Percentiles rank a stretch among this genome's conserved stretches.
Evolutionary conservation across 257 asterid species (phyloP).

Genomic region (Solanum phureja): DNA sequence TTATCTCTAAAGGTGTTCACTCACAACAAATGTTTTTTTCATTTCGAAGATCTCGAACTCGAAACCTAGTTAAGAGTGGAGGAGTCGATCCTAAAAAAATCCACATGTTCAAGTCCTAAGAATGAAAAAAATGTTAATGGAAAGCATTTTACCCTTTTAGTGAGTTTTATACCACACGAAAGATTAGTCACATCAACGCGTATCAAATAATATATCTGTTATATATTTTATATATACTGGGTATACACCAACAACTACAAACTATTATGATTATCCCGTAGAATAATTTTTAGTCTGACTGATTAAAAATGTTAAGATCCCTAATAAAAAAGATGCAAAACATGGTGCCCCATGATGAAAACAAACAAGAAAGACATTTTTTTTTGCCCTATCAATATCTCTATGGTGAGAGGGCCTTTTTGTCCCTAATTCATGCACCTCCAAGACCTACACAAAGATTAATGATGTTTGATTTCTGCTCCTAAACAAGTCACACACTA

Average conservation of each 20-base stretch:
- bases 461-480: conserved; percentile 1
- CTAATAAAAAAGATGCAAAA: background rate
- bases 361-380: background rate
- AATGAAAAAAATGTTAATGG: background rate
- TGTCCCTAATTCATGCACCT: conserved; percentile 4
- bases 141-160: background rate
- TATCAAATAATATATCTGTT: background rate
- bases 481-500: background rate
- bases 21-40: background rate
- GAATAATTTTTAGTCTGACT: background rate
- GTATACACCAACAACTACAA: background rate
- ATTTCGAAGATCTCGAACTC: background rate
- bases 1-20: background rate
- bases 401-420: background rate
- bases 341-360: background rate
- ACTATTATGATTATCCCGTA: background rate
- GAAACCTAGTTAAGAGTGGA: background rate
- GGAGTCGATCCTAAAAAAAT: background rate
- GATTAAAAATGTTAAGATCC: background rate
- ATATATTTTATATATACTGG: background rate
- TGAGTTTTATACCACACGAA: background rate
- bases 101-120: background rate
- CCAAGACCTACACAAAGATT: conserved; percentile 4
- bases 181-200: background rate
- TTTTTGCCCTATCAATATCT: background rate